Evolutionary conservation across 1,284 basidiomycete species (phyloP), one percentile per base, ranked within the genome.

Genomic region (Trichosporon faecale): DNA sequence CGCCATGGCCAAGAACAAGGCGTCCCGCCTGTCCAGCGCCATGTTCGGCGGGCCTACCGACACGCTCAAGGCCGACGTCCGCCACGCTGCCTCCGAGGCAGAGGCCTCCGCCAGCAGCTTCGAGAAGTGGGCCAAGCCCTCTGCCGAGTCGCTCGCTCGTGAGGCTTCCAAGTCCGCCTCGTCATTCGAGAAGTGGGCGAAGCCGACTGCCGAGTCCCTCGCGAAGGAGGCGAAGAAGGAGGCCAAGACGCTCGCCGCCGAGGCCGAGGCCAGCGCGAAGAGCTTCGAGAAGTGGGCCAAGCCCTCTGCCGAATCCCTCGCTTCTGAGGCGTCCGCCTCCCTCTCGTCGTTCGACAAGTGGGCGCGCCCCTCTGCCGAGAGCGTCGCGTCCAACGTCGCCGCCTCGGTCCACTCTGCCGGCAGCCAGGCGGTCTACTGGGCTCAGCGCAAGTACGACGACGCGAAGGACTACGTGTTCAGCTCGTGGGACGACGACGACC

Each of bases 381-480:
- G 77, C 7, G 75, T 76, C 40, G 85, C 87, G 1, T 86, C 88
- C 74, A 87, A 88, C 3, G 89, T 90, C 0, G 74, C 78, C 18
- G 73, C 77, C 14, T 77, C 78, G 23, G 78, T 35, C 68, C 73
- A 82, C 70, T 65, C 75, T 9, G 78, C 80, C 63, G 81, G 79
- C 14, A 73, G 75, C 3, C 77, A 87, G 55, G 85, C 88, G n/a
- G 88, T 87, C 18, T 84, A 83, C 14, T 85, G 86, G 52, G 85
- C 85, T 21, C 68, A 73, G 31, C 77, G 77, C 72, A 77, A 76
- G 66, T 81, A 94, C 49, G 90, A 94, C 69, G 88, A 91, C 73
- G 83, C 89, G 35, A 91, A 89, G 79, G 94, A 97, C 82, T 95
- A 94, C 76, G 84, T 94, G 7, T 95, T 92, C 81, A 93, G 91